Evolutionary conservation across 108 stramenopile species (phyloP).

Genomic region (Aurantiochytrium sp.): DNA sequence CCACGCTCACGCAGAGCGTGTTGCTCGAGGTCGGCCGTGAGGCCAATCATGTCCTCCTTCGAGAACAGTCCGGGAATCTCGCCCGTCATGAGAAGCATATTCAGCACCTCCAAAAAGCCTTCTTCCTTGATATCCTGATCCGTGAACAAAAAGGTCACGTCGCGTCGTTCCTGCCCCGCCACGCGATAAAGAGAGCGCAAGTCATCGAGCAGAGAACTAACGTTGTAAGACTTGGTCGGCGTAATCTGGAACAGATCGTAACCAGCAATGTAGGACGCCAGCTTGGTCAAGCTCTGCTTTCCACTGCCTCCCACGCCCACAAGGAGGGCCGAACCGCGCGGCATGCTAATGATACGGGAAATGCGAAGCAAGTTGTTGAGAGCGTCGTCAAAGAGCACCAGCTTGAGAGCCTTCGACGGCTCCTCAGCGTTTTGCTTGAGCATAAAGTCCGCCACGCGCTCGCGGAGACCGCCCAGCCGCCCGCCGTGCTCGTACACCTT

Average conservation of each 20-base stretch:
- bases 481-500: conserved; percentile 81
- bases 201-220: conserved; percentile 67
- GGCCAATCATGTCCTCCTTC: conserved; percentile 85
- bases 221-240: conserved; percentile 75
- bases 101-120: conserved; percentile 77
- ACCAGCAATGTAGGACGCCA: conserved; percentile 70
- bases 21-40: conserved; percentile 62
- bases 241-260: conserved; percentile 78
- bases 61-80: conserved; percentile 79
- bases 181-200: conserved; percentile 67
- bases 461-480: conserved; percentile 57
- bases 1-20: conserved; percentile 56
- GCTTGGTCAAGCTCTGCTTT: conserved; percentile 72
- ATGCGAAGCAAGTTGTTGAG: conserved; percentile 72
- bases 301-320: conserved; percentile 84
- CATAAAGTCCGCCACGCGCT: conserved; percentile 62
- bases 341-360: conserved; percentile 73
- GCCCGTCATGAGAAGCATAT: conserved; percentile 73
- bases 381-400: conserved; percentile 84
- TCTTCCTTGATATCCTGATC: conserved; percentile 84
- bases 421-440: conserved; percentile 69
- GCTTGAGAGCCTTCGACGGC: conserved; percentile 69
- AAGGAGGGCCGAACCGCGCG: conserved; percentile 70
- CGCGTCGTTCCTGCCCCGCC: conserved; percentile 69
- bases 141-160: conserved; percentile 77